Evolutionary conservation across 1,284 basidiomycete species (phyloP).

Genomic region (Coriolopsis trogii): DNA sequence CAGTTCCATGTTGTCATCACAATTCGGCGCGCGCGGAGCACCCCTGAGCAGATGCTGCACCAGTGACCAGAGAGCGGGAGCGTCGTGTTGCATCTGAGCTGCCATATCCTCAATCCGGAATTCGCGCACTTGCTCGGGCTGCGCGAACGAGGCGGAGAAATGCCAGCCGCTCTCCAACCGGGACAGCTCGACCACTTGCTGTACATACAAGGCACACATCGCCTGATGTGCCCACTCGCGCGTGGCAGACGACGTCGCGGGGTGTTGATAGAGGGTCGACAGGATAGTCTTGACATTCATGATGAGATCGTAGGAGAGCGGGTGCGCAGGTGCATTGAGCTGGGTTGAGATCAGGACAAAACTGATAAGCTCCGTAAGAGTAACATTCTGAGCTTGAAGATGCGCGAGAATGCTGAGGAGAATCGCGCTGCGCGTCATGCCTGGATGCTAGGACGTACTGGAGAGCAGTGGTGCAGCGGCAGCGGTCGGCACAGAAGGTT

Average conservation of each 20-base stretch:
- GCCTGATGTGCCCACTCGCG: background rate
- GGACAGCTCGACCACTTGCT: background rate
- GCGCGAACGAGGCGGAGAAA: background rate
- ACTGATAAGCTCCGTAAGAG: background rate
- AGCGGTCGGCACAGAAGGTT: no score
- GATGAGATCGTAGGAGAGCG: background rate
- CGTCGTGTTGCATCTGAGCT: background rate
- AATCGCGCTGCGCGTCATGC: no score
- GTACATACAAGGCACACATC: background rate
- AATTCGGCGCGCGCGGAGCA: no score
- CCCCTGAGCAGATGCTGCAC: background rate
- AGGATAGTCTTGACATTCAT: background rate
- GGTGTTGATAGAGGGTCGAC: background rate
- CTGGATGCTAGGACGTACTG: no score
- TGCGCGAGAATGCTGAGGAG: conserved; percentile 10
- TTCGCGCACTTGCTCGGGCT: background rate
- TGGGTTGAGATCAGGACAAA: background rate
- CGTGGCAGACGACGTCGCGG: background rate
- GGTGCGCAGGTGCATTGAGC: background rate
- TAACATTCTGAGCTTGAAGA: background rate
- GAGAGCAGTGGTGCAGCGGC: no score
- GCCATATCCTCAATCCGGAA: conserved; percentile 9
- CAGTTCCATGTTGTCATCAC: no score
- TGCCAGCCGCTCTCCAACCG: background rate
- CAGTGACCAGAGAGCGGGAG: conserved; percentile 1